These are phyloP conservation scores for Fusarium palustre DNA, from an alignment of 2,329 filamentous ascomycete species.

Conservation along the genomic window DNA sequence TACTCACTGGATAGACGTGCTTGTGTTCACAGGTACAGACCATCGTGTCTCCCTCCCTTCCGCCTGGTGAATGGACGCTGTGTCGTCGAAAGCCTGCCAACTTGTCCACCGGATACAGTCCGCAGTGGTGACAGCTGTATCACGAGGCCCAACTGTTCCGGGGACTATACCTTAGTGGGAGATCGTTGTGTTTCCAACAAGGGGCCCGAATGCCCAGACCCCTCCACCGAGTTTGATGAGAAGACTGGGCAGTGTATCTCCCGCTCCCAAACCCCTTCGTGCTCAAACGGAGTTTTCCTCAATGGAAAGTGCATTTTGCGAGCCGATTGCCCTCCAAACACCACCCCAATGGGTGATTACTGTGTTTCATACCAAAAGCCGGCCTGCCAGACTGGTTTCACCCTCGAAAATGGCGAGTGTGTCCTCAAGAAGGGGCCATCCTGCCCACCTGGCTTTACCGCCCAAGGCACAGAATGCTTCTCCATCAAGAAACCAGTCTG, in stretches of 20 bases:
- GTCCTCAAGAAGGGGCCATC: not conserved
- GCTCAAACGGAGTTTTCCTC: not conserved
- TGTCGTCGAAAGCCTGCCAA: not conserved
- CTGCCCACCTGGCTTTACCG: not conserved
- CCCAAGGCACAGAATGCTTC: not conserved
- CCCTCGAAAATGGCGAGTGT: conserved; percentile 1
- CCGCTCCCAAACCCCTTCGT: not conserved
- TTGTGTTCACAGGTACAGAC: not conserved
- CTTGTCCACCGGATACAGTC: not conserved
- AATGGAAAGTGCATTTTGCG: not conserved
- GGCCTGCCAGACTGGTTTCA: not conserved
- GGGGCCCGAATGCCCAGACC: not conserved
- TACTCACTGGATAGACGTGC: not conserved
- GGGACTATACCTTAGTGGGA: not conserved
- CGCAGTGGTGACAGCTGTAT: not conserved
- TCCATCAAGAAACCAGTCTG: not conserved
- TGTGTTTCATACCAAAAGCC: conserved; percentile 5
- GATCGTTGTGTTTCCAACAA: not conserved
- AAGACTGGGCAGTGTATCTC: not conserved
- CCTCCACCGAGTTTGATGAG: not conserved
- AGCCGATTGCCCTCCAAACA: not conserved
- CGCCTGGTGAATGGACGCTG: not conserved
- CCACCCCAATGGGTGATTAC: conserved; percentile 1
- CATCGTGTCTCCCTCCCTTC: conserved; percentile 1
- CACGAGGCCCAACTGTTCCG: not conserved